Evolutionary conservation across 306 rosid genomes (phyloP).

Genomic region (Cercis canadensis): DNA sequence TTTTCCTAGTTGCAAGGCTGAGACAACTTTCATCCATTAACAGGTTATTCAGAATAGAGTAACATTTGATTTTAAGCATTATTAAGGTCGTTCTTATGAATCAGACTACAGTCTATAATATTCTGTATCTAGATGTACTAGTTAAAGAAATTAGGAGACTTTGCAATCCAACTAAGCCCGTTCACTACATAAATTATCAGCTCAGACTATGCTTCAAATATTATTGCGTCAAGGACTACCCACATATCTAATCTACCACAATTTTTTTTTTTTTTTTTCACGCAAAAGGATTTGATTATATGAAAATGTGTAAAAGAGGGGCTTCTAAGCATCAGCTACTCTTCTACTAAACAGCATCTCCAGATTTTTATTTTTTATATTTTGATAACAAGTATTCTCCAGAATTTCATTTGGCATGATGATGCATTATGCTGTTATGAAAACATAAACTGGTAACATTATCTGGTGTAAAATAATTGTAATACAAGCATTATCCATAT

Average conservation of each 20-base stretch:
- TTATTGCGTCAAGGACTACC: background rate
- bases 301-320: conserved; percentile 12
- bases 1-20: background rate
- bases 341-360: conserved; percentile 7
- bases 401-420: background rate
- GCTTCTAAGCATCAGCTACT: conserved; percentile 24
- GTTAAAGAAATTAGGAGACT: too few species aligned
- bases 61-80: background rate
- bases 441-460: conserved; percentile 21
- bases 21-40: conserved; percentile 22
- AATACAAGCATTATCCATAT: conserved; percentile 15
- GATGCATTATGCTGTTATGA: conserved; percentile 7
- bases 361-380: too few species aligned
- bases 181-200: conserved; percentile 6
- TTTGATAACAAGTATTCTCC: background rate
- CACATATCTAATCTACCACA: background rate
- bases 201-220: background rate
- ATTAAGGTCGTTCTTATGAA: background rate
- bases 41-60: conserved; percentile 5
- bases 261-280: background rate
- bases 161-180: conserved; percentile 18
- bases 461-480: conserved; percentile 16
- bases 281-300: conserved; percentile 7
- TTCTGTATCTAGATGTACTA: background rate
- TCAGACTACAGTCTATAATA: background rate